Evolutionary conservation across 2,329 filamentous ascomycete species (phyloP).

Genomic region (Aspergillus ustus): DNA sequence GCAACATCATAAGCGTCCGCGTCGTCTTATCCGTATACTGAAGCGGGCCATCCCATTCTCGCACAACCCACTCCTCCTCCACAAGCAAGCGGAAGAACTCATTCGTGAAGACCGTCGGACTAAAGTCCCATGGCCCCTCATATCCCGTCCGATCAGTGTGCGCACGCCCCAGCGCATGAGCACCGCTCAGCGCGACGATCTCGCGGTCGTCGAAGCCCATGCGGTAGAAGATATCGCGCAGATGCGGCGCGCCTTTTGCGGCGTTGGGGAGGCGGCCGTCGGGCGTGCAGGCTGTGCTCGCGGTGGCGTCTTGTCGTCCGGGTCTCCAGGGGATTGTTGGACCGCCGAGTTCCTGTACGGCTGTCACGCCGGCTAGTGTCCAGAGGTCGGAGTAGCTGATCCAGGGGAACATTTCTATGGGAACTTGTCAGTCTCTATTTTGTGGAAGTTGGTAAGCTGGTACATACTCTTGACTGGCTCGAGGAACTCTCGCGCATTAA

Average conservation of each 20-base stretch:
- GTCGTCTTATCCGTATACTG: conserved; percentile 88
- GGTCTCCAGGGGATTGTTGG: conserved; percentile 86
- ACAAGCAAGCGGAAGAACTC: conserved; percentile 89
- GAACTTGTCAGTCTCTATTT: conserved; percentile 61
- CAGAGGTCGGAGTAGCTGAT: conserved; percentile 95
- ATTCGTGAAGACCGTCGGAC: conserved; percentile 87
- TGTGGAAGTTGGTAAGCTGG: too few species aligned
- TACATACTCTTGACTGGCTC: conserved; percentile 73
- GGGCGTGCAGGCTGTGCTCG: conserved; percentile 83
- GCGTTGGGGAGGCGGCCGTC: conserved; percentile 89
- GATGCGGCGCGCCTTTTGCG: conserved; percentile 75
- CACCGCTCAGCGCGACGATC: conserved; percentile 87
- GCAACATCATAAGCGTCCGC: conserved; percentile 95
- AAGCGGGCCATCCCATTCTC: conserved; percentile 88
- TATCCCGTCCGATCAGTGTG: conserved; percentile 88
- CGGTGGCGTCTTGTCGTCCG: conserved; percentile 78
- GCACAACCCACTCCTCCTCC: conserved; percentile 89
- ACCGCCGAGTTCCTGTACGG: conserved; percentile 94
- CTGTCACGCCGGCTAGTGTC: conserved; percentile 83
- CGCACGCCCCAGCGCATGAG: conserved; percentile 86
- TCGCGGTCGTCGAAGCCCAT: conserved; percentile 98
- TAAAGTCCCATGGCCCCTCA: conserved; percentile 89
- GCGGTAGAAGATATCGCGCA: conserved; percentile 89
- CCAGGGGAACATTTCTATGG: conserved; percentile 84
- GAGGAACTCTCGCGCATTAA: conserved; percentile 85